A percentile compares a stretch with the other conserved stretches of the same genome.
These are phyloP conservation scores for Pythium monospermum DNA, from an alignment of 352 stramenopile species.

Conservation along the genomic window DNA sequence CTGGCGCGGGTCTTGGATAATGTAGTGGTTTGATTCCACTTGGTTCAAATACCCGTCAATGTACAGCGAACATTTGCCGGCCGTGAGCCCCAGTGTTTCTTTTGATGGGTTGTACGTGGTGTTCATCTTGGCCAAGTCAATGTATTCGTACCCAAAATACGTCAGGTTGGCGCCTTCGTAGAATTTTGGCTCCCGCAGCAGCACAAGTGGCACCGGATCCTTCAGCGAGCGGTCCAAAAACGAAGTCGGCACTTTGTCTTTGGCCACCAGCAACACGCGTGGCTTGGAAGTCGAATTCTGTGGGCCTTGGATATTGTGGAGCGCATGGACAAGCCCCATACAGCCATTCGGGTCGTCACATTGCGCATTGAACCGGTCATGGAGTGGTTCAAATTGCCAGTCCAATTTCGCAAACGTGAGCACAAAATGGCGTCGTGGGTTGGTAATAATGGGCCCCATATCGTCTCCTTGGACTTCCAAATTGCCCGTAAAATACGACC, in stretches of 20 bases:
- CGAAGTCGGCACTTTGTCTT: slow-evolving; percentile 6
- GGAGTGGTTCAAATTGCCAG: slow-evolving; percentile 4
- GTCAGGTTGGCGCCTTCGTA: slow-evolving; percentile 10
- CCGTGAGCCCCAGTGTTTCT: too few relatives aligned
- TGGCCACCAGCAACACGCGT: background rate
- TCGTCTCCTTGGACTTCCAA: slow-evolving; percentile 4
- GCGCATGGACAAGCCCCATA: slow-evolving; percentile 2
- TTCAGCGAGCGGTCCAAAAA: background rate
- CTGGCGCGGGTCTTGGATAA: slow-evolving; percentile 10
- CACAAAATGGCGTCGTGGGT: slow-evolving; percentile 4
- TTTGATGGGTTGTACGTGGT: too few relatives aligned
- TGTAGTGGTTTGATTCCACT: slow-evolving; percentile 16
- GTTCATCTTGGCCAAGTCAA: too few relatives aligned
- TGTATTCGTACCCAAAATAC: slow-evolving; percentile 30
- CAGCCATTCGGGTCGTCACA: slow-evolving; percentile 3
- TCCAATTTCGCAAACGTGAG: slow-evolving; percentile 14
- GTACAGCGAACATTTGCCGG: slow-evolving; percentile 5
- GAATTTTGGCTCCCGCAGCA: slow-evolving; percentile 18
- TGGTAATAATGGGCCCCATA: background rate
- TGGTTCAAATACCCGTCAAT: slow-evolving; percentile 18
- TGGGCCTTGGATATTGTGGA: slow-evolving; percentile 13
- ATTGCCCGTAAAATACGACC: slow-evolving; percentile 26
- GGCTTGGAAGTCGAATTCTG: too few relatives aligned
- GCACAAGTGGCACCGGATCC: slow-evolving; percentile 19
- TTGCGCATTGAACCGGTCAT: slow-evolving; percentile 2